phyloP scores from a whole-genome alignment of 192 early-diverging fungal genomes.

The Geranomyces variabilis region DNA sequence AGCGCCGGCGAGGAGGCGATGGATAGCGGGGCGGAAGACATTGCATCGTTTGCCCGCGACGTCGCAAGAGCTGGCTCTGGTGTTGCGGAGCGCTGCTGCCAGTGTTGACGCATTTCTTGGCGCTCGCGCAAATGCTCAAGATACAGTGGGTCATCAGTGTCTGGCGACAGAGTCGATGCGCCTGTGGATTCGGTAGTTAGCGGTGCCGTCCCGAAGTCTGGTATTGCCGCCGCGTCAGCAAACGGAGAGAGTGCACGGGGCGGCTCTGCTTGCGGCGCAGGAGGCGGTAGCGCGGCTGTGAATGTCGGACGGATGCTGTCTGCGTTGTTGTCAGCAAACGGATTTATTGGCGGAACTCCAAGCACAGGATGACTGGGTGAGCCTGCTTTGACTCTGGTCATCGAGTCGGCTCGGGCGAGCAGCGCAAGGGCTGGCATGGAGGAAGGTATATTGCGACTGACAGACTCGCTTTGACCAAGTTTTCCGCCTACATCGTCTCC shows the following conservation, averaged over 20 bases:
- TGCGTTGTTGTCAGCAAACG: not conserved
- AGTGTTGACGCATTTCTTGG: constrained; percentile 27
- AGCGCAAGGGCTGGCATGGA: constrained; percentile 11
- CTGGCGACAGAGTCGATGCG: not conserved
- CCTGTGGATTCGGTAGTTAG: not conserved
- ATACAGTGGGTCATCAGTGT: constrained; percentile 1
- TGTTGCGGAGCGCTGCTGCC: constrained; percentile 6
- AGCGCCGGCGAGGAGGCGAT: not conserved
- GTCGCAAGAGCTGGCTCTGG: not conserved
- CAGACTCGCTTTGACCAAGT: not conserved
- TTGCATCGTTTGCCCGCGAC: not conserved
- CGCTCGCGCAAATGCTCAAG: constrained; percentile 24
- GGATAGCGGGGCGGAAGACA: not conserved
- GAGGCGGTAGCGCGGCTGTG: not conserved
- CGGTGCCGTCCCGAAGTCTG: not conserved
- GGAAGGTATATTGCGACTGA: not conserved
- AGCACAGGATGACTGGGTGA: not conserved
- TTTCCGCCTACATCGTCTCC: not conserved
- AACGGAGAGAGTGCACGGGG: not conserved
- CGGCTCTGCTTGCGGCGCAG: not conserved
- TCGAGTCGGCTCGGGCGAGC: constrained; percentile 3
- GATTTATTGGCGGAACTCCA: not conserved
- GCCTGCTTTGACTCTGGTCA: not conserved
- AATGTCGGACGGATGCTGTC: not conserved
- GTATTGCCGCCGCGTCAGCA: not conserved